Evolutionary conservation across 805 yeast genomes (phyloP).

Genomic region (Starmerella bacillaris): DNA sequence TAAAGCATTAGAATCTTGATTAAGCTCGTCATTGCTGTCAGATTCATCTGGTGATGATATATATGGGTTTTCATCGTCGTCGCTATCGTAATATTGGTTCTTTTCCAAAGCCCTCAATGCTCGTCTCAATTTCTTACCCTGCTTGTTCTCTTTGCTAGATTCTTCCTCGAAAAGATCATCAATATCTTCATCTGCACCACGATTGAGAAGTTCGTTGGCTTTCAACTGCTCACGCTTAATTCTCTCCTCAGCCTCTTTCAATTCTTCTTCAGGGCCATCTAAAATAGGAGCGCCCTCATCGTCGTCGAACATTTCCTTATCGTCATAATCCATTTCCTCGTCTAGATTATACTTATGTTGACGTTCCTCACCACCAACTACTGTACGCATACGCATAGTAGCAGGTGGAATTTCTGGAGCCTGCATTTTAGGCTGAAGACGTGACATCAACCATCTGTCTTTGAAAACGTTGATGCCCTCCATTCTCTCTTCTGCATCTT

Average conservation of each 20-base stretch:
- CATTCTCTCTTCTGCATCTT: slow-evolving; percentile 93
- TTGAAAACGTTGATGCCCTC: slow-evolving; percentile 47
- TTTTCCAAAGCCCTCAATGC: slow-evolving; percentile 73
- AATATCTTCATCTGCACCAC: slow-evolving; percentile 36
- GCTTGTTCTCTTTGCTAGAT: slow-evolving; percentile 54
- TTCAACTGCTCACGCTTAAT: slow-evolving; percentile 24
- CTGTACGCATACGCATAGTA: slow-evolving; percentile 17
- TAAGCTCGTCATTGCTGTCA: slow-evolving; percentile 24
- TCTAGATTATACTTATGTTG: slow-evolving; percentile 35
- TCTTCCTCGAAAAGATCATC: slow-evolving; percentile 55
- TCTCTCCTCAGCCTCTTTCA: slow-evolving; percentile 59
- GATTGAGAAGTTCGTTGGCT: slow-evolving; percentile 54
- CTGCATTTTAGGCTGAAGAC: slow-evolving; percentile 22
- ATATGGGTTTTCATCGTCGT: slow-evolving; percentile 72
- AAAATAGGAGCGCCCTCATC: slow-evolving; percentile 97
- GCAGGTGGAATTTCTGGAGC: not conserved
- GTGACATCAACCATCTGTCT: slow-evolving; percentile 93
- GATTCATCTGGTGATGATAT: slow-evolving; percentile 45
- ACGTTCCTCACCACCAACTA: slow-evolving; percentile 27
- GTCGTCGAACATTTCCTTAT: slow-evolving; percentile 90
- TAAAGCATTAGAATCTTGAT: not conserved
- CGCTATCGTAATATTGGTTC: slow-evolving; percentile 70
- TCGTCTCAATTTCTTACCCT: slow-evolving; percentile 70
- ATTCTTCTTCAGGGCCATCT: slow-evolving; percentile 91
- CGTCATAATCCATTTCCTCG: slow-evolving; percentile 65